Conservation (phyloP, 441 rosid species). For the Hura crepitans region DNA sequence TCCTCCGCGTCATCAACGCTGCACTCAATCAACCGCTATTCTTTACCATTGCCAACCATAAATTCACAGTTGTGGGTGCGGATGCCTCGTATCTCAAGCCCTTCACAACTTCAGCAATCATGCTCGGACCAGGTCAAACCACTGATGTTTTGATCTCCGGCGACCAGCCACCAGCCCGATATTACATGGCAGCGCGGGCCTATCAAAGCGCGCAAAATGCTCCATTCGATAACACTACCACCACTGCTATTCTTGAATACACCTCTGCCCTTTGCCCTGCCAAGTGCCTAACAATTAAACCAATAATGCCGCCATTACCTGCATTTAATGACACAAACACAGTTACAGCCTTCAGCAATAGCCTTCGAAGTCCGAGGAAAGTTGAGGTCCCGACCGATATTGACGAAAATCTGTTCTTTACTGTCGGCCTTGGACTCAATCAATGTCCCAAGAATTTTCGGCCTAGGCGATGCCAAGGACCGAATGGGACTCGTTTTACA, state of each 20-base stretch:
- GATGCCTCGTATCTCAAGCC: conserved; percentile 81
- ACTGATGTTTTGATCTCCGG: conserved; percentile 78
- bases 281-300: conserved; percentile 31
- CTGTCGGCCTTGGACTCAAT: conserved; percentile 69
- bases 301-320: conserved; percentile 56
- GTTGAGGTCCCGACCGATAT: conserved; percentile 64
- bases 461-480: conserved; percentile 53
- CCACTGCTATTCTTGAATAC: conserved; percentile 84
- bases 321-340: conserved; percentile 67
- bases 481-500: conserved; percentile 79
- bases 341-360: conserved; percentile 49
- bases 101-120: conserved; percentile 60
- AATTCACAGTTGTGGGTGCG: conserved; percentile 71
- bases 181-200: conserved; percentile 71
- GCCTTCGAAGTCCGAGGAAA: conserved; percentile 44
- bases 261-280: conserved; percentile 40
- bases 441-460: conserved; percentile 53
- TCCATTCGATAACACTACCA: conserved; percentile 73
- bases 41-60: conserved; percentile 75
- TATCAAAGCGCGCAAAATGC: conserved; percentile 71
- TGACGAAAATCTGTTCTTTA: conserved; percentile 64
- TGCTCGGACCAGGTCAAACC: conserved; percentile 94
- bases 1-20: conserved; percentile 75
- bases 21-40: conserved; percentile 78
- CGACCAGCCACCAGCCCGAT: conserved; percentile 54